A percentile compares a stretch with the other conserved stretches of the same genome.
phyloP scores from a whole-genome alignment of 2,329 filamentous ascomycete species.

The Phaeosphaeria sp. region DNA sequence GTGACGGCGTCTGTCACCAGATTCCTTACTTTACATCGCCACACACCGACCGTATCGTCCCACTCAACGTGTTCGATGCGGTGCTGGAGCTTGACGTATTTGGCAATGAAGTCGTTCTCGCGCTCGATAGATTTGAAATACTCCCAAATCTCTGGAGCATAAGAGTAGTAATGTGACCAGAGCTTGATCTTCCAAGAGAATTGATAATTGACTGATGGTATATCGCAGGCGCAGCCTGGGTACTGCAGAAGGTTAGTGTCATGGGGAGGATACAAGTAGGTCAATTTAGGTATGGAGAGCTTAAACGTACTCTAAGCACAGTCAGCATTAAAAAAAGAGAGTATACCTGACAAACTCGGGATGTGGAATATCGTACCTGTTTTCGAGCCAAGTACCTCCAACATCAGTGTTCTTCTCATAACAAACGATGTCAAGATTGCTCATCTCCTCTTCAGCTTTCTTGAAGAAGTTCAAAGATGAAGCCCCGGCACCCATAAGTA shows the following conservation, averaged over 20 bases:
- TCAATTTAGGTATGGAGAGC: neutral
- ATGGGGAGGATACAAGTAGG: neutral
- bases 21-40: slow-evolving; percentile 20
- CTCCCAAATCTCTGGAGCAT: slow-evolving; percentile 56
- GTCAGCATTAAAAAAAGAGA: neutral
- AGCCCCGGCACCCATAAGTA: slow-evolving; percentile 54
- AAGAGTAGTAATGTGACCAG: slow-evolving; percentile 53
- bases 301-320: neutral
- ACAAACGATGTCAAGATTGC: slow-evolving; percentile 48
- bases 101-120: slow-evolving; percentile 41
- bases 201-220: slow-evolving; percentile 43
- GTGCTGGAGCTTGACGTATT: slow-evolving; percentile 28
- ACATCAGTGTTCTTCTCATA: slow-evolving; percentile 52
- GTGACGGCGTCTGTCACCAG: slow-evolving; percentile 18
- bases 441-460: slow-evolving; percentile 52
- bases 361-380: slow-evolving; percentile 20
- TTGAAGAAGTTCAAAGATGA: slow-evolving; percentile 53
- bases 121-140: slow-evolving; percentile 55
- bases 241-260: slow-evolving; percentile 22
- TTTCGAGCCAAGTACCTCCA: slow-evolving; percentile 53
- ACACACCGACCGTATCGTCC: slow-evolving; percentile 21
- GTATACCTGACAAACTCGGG: neutral
- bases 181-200: slow-evolving; percentile 59
- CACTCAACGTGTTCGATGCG: slow-evolving; percentile 26
- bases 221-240: slow-evolving; percentile 49